Evolutionary conservation across 768 basidiomycete species (phyloP), one percentile per base, ranked within the genome.

Genomic region (Agrocybe chaxingu): DNA sequence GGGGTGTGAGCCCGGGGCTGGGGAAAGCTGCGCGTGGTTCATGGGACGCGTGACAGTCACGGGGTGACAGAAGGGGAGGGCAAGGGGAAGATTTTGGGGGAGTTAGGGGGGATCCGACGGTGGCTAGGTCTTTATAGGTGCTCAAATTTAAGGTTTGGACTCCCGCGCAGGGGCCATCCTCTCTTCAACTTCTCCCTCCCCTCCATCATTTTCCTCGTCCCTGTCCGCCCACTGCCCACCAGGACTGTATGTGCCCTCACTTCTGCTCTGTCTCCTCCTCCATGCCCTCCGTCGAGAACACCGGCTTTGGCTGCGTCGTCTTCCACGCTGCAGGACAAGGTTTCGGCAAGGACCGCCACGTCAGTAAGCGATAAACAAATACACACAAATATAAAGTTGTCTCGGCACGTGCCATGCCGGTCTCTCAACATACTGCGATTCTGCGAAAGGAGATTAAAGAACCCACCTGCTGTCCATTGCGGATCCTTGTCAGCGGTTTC

Each of bases 391-490:
- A 70, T 48, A 60, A 58, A 66, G 52, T 60, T 61, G 60, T 60
- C 56, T 53, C 60, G 54, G 62, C 70, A 69, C 70, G 69, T 70
- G 70, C 63, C 39, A 42, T 48, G 45, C 45, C 31, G 34, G 29
- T 32, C 29, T 47, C 7, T 32, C 31, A 47, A 33, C 43, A 58
- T 50, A 47, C 52, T 54, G 44, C 50, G 48, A 52, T 53, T 58
- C 52, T 48, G 33, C 45, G 11, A 12, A 34, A 60, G 57, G 55
- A 56, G 48, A 48, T 47, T 53, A 45, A 54, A 51, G 36, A 45
- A 75, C 88, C 73, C 65, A 93, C 92, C 93, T 73, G 67, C 70
- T 41, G 92, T 91, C 87, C 88, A 93, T 61, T 83, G 79, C 46
- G 89, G 92, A 65, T 96, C 87, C 53, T 79, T 71, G 39, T 90